Percentiles rank a stretch among this genome's conserved stretches.
Conservation (phyloP, 2,329 filamentous ascomycete species). For the Aspergillus sp. region DNA sequence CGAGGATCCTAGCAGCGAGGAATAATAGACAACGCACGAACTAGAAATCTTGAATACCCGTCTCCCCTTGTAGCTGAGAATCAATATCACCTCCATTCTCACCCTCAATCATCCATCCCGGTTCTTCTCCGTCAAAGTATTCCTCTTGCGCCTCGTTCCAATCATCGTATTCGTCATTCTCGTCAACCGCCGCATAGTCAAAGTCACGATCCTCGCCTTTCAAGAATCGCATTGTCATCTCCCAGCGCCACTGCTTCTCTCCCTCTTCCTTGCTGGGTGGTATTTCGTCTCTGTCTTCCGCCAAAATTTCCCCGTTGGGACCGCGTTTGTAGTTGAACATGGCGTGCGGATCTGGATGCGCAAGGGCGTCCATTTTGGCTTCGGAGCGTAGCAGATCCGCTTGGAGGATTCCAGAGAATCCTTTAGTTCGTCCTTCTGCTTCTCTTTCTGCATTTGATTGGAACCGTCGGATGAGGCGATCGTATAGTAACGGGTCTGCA, state of each 20-base stretch:
- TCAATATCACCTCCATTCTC: constrained; percentile 28
- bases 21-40: too few relatives aligned
- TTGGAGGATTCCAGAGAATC: constrained; percentile 72
- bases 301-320: constrained; percentile 50
- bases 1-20: not conserved
- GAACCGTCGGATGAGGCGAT: constrained; percentile 69
- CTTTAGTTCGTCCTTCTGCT: constrained; percentile 64
- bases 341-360: constrained; percentile 46
- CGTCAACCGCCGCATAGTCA: constrained; percentile 65
- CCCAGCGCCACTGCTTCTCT: constrained; percentile 60
- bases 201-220: constrained; percentile 70
- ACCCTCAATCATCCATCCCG: constrained; percentile 53
- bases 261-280: constrained; percentile 60
- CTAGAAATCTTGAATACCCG: constrained; percentile 66
- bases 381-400: constrained; percentile 71
- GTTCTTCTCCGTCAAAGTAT: constrained; percentile 76
- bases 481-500: constrained; percentile 71
- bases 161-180: constrained; percentile 65
- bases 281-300: constrained; percentile 53
- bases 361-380: constrained; percentile 60
- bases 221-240: constrained; percentile 68
- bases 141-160: constrained; percentile 59
- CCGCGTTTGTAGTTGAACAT: constrained; percentile 46
- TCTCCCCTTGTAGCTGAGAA: constrained; percentile 48
- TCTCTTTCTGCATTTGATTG: constrained; percentile 68